Base-by-base conservation (phyloP, 2,329 filamentous ascomycete genomes). In the Xylaria sp. region DNA sequence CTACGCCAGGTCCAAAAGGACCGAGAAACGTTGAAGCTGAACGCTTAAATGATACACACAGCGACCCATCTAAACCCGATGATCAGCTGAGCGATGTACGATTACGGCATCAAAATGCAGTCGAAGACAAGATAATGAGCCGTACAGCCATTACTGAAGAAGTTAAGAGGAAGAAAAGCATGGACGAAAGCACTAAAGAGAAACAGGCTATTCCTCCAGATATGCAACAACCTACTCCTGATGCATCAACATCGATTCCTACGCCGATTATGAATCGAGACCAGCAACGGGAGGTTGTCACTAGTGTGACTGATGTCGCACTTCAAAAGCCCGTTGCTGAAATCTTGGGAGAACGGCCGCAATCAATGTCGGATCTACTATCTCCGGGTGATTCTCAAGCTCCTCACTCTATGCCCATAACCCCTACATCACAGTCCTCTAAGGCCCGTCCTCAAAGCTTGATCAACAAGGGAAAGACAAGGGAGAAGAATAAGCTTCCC, bases 401-500 rank as follows among this genome's bases (percentile, higher is more conserved):
- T 51, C 61, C 68, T 37, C 71, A 69, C 16, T 62, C 65, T 29
- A 63, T 71, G 35, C 73, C 76, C 8, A 75, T 78, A 50, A 78
- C 76, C 3, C 77, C 77, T 9, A 75, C 69, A 16, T 78, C 77
- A 1, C 76, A 77, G 60, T 76, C 75, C 2, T 76, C 74, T 1
- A 75, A 75, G 65, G 60, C 69, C 44, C 74, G 65, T 18, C 58
- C 74, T 10, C 75, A 71, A 57, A 79, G 81, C 70, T 79, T 83
- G 35, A 75, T 82, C 40, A 82, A 81, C 50, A 85, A 87, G 67
- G 81, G 82, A 47, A 89, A 87, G 72, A 84, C 87, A 37, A 87
- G 84, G 71, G 85, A 87, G 60, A 91, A 89, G 75, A 89, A 85
- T 71, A 91, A 91, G 73, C 84, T 91, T 16, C 93, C 91, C 1